phyloP scores from a whole-genome alignment of 1,284 basidiomycete genomes.

The Calocybe gambosa region DNA sequence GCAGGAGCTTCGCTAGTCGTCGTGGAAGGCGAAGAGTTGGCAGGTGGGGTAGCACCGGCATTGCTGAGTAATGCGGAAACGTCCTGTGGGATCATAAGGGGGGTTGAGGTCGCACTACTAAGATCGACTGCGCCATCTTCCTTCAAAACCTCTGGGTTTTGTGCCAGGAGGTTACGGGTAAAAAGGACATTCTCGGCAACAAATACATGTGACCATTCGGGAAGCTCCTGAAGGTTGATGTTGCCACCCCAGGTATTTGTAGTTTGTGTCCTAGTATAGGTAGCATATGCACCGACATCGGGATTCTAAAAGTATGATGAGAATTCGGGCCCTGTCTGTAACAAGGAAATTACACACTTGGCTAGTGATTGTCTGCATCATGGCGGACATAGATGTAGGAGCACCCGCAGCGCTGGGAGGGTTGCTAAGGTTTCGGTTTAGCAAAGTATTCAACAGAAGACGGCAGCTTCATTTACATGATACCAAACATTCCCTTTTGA shows the following conservation, averaged over 20 bases:
- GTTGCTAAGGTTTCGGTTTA: conserved; percentile 36
- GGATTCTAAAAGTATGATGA: conserved; percentile 33
- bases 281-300: conserved; percentile 47
- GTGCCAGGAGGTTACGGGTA: conserved; percentile 55
- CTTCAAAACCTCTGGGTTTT: conserved; percentile 51
- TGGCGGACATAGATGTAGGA: conserved; percentile 40
- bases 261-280: conserved; percentile 45
- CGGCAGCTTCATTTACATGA: conserved; percentile 37
- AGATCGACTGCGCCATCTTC: conserved; percentile 50
- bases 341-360: conserved; percentile 30
- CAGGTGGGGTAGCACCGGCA: conserved; percentile 23
- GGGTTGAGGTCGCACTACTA: conserved; percentile 33
- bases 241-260: conserved; percentile 54
- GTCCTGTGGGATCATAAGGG: conserved; percentile 55
- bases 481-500: conserved; percentile 76
- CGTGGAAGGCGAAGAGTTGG: conserved; percentile 24
- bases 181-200: conserved; percentile 56
- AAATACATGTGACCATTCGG: conserved; percentile 43
- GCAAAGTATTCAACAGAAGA: neutral
- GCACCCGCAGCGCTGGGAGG: conserved; percentile 42
- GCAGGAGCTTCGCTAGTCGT: conserved; percentile 19
- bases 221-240: conserved; percentile 52
- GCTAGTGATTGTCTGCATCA: conserved; percentile 44
- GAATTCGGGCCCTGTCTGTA: neutral
- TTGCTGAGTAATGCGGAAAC: conserved; percentile 40